Evolutionary conservation across 2,329 filamentous ascomycete genomes (phyloP), one percentile per base, ranked within the genome.

Genomic region (Colletotrichum sojae): DNA sequence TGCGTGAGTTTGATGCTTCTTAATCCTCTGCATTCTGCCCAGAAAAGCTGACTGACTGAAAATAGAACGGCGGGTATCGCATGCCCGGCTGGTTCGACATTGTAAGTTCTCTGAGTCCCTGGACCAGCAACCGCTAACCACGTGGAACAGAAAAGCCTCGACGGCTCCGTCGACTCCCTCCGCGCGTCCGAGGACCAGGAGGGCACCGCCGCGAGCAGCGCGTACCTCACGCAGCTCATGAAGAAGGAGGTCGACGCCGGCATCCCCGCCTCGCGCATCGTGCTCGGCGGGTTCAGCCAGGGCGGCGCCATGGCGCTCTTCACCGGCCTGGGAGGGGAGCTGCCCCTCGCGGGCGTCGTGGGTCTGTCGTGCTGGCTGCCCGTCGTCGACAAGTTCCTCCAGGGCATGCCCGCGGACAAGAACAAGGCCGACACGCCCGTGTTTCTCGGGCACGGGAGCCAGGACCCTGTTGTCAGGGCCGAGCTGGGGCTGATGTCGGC

Each of bases 41-140:
- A 49, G 2, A 16, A 12, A 25, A 18, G 22, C 48, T 53, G 36
- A 62, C 49, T 6, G 22, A 25, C 1, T 3, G 12, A 12, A 9
- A 13, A 16, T 73, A 94, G 91, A 94, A 94, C 78, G 85, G 86
- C 71, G 93, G 93, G 62, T 91, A 92, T 87, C 78, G 80, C 27
- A 97, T 97, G 94, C 93, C 94, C 2, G 94, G 91, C 25, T 96
- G 93, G 93, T 96, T 94, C 79, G 92, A 96, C 75, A 91, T 96
- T 78, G 89, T 92, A 82, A 75, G 78, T 76, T n/a, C n/a, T n/a
- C n/a, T n/a, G n/a, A n/a, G n/a, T n/a, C n/a, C n/a, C n/a, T n/a
- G n/a, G n/a, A n/a, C n/a, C n/a, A n/a, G n/a, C n/a, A n/a, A n/a
- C n/a, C n/a, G 12, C 49, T 54, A 15, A 71, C 60, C 53, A 49